Conservation (phyloP, 495 filamentous ascomycete genomes). For the Aspergillus mulundensis region DNA sequence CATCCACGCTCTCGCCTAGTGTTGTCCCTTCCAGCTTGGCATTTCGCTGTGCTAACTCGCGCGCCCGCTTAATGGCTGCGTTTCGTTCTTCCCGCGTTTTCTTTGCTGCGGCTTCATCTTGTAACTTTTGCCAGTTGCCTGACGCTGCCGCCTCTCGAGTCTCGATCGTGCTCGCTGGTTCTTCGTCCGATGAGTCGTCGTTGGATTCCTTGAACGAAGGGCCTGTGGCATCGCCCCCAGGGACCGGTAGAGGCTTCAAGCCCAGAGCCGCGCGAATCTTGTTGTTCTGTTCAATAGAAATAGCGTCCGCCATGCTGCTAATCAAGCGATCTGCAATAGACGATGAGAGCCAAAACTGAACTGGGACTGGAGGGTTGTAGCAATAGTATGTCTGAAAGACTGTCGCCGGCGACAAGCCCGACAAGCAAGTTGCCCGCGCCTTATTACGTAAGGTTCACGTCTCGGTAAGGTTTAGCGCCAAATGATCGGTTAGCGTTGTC, state of each 20-base stretch:
- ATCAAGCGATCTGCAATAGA: neutral
- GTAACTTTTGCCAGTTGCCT: conserved; percentile 66
- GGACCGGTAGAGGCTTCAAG: conserved; percentile 84
- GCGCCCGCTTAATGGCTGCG: conserved; percentile 80
- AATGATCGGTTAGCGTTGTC: conserved; percentile 18
- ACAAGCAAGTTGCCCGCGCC: neutral
- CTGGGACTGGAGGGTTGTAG: neutral
- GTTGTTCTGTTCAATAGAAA: conserved; percentile 92
- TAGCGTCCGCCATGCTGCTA: conserved; percentile 66
- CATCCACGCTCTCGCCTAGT: conserved; percentile 64
- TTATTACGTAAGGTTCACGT: conserved; percentile 17
- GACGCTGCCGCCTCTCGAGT: conserved; percentile 71
- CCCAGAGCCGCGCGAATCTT: conserved; percentile 85
- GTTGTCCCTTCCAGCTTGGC: conserved; percentile 73
- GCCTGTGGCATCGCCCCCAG: conserved; percentile 51
- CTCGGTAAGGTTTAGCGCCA: conserved; percentile 30
- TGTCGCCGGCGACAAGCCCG: neutral
- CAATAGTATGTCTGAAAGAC: neutral
- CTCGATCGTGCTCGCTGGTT: conserved; percentile 71
- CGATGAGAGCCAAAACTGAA: neutral
- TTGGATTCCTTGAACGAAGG: conserved; percentile 58
- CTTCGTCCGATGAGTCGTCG: conserved; percentile 47
- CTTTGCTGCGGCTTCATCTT: conserved; percentile 62
- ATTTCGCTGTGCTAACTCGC: conserved; percentile 73
- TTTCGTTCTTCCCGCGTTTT: conserved; percentile 70